A percentile compares a stretch with the other conserved stretches of the same genome.
These are phyloP conservation scores for Rhodotorula glutinis DNA, from an alignment of 1,284 basidiomycete species.

Conservation along the genomic window DNA sequence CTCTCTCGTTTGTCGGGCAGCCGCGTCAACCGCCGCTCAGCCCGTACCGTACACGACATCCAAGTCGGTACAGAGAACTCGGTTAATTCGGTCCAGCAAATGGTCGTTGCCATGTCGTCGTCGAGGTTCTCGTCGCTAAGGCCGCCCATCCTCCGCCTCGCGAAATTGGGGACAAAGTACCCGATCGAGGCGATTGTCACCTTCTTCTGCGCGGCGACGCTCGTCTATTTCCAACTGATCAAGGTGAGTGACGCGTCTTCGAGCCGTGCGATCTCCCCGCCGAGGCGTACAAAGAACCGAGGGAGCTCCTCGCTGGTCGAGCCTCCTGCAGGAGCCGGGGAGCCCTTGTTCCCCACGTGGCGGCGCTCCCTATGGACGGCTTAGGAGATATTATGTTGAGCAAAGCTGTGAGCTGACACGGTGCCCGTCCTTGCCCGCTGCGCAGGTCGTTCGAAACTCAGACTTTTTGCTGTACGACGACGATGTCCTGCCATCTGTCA, in stretches of 20 bases:
- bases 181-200: constrained; percentile 80
- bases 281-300: neutral
- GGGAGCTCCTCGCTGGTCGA: no score
- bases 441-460: constrained; percentile 38
- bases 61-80: no score
- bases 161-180: constrained; percentile 49
- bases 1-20: no score
- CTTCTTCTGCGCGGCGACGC: constrained; percentile 78
- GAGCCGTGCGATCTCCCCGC: neutral
- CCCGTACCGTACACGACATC: no score
- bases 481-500: constrained; percentile 15
- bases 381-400: no score
- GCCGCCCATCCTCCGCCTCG: constrained; percentile 42
- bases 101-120: constrained; percentile 34
- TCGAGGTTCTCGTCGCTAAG: constrained; percentile 36
- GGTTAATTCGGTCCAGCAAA: no score
- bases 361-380: no score
- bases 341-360: neutral
- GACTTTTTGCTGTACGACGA: constrained; percentile 41
- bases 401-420: neutral
- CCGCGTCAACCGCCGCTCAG: neutral
- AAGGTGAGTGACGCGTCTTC: constrained; percentile 53
- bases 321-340: no score
- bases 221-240: constrained; percentile 88
- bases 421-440: neutral